phyloP scores from a whole-genome alignment of 257 asterid species.

The Salvia rosmarinus region DNA sequence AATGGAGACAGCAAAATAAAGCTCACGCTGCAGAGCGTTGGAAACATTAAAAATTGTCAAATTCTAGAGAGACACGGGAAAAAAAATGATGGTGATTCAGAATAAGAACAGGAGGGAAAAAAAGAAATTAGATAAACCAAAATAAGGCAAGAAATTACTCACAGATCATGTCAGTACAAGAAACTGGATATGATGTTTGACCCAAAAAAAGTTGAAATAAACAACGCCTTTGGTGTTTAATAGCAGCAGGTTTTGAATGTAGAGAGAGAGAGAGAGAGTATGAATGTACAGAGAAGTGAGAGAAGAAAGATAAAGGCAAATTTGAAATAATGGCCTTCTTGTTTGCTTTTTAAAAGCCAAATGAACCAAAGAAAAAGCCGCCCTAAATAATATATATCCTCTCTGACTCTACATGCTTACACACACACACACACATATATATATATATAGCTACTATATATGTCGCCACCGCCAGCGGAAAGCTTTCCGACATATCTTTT shows the following conservation, averaged over 20 bases:
- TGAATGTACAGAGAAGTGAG: slow-evolving; percentile 14
- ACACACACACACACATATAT: not conserved
- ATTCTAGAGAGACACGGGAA: slow-evolving; percentile 11
- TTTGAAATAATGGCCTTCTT: slow-evolving; percentile 31
- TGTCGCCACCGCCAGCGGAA: not conserved
- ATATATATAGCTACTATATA: not conserved
- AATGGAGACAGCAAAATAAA: slow-evolving; percentile 20
- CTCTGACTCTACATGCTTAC: not conserved
- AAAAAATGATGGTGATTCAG: not conserved
- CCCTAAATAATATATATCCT: slow-evolving; percentile 23
- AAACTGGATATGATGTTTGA: slow-evolving; percentile 29
- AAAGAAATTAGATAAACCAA: not conserved
- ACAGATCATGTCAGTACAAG: slow-evolving; percentile 48
- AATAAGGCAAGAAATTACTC: slow-evolving; percentile 34
- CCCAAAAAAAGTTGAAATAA: slow-evolving; percentile 23
- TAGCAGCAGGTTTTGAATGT: slow-evolving; percentile 41
- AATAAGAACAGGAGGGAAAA: not conserved
- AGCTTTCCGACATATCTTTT: slow-evolving; percentile 21
- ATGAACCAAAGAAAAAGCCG: slow-evolving; percentile 32
- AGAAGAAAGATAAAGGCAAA: slow-evolving; percentile 33
- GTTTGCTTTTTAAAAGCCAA: slow-evolving; percentile 49
- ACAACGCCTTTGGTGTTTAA: slow-evolving; percentile 28
- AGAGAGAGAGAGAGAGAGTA: slow-evolving; percentile 26
- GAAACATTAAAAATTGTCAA: slow-evolving; percentile 27
- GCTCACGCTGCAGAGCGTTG: slow-evolving; percentile 4